Evolutionary conservation across 2,329 filamentous ascomycete species (phyloP), one percentile per base, ranked within the genome.

Genomic region (Colletotrichum scovillei): DNA sequence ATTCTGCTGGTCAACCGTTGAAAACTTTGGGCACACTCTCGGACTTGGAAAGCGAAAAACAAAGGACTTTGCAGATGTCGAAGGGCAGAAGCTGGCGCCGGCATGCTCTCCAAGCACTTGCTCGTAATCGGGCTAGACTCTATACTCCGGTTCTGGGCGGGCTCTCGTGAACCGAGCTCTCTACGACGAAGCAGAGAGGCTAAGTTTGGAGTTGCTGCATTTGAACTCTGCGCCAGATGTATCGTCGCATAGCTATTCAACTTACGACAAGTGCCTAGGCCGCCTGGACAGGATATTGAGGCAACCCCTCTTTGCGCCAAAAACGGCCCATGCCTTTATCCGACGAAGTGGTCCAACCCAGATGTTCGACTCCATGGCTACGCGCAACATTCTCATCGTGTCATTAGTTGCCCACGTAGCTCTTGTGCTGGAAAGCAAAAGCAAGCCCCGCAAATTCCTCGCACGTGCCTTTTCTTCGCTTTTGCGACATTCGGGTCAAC

Each of bases 271-370:
- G 24, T 49, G 67, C 56, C 58, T 5, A 24, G 11, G 5, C 24
- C 46, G 22, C 56, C 59, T 38, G 38, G 28, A 22, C n/a, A 42
- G 32, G 49, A 57, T n/a, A 9, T 2, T 16, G 24, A 52, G 42
- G n/a, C 63, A 32, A 28, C 14, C 60, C 9, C 55, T 28, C 63
- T n/a, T 32, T 63, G 55, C 30, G 55, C 60, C 68, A 59, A 49
- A 49, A 65, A 49, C 62, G 26, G 68, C 63, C 38, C n/a, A 60
- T 46, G 53, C 42, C 63, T 11, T 28, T 24, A 35, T 63, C 38
- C 62, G 64, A 68, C 35, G 69, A 63, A 63, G 60, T 28, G 57
- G 57, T 63, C 55, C 55, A 67, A 30, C 16, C 30, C 49, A n/a
- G 16, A 16, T 32, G 22, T 28, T 42, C 14, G 7, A 6, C 5